Evolutionary conservation across 371 early-diverging fungal species (phyloP).

Genomic region (Basidiobolus meristosporus): DNA sequence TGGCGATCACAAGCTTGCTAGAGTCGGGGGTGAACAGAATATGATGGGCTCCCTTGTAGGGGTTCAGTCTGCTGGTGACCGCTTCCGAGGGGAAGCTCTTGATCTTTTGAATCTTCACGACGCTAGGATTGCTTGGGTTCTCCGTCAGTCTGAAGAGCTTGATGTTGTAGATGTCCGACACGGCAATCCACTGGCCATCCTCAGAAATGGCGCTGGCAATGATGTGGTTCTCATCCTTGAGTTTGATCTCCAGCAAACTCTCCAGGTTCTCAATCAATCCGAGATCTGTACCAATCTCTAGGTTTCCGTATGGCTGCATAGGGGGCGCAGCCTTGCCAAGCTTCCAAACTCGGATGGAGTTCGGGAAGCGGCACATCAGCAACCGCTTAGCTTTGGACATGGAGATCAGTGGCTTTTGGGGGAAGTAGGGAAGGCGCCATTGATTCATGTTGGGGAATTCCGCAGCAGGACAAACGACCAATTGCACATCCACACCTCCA

Average conservation of each 20-base stretch:
- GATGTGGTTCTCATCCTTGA: conserved; percentile 25
- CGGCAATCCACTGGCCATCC: conserved; percentile 69
- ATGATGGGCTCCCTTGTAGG: conserved; percentile 24
- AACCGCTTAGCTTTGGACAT: conserved; percentile 33
- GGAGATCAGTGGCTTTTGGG: conserved; percentile 50
- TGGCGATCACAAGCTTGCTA: conserved; percentile 32
- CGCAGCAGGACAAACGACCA: conserved; percentile 39
- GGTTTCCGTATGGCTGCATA: too few species aligned
- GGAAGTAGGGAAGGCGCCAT: conserved; percentile 53
- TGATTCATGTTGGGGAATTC: conserved; percentile 46
- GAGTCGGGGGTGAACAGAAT: conserved; percentile 54
- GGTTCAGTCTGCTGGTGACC: too few species aligned
- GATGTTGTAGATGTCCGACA: conserved; percentile 53
- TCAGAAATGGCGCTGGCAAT: conserved; percentile 58
- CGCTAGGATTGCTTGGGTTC: too few species aligned
- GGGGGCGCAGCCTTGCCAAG: conserved; percentile 32
- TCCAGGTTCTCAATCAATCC: too few species aligned
- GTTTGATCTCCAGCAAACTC: too few species aligned
- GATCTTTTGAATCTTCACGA: too few species aligned
- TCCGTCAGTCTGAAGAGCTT: conserved; percentile 57
- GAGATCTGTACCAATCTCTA: too few species aligned
- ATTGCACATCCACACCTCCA: conserved; percentile 55
- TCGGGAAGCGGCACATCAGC: conserved; percentile 30
- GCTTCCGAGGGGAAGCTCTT: too few species aligned
- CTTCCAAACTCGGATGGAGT: conserved; percentile 56